These are phyloP conservation scores for Hyaloscypha variabilis DNA, from an alignment of 495 filamentous ascomycete genomes.

Conservation along the genomic window DNA sequence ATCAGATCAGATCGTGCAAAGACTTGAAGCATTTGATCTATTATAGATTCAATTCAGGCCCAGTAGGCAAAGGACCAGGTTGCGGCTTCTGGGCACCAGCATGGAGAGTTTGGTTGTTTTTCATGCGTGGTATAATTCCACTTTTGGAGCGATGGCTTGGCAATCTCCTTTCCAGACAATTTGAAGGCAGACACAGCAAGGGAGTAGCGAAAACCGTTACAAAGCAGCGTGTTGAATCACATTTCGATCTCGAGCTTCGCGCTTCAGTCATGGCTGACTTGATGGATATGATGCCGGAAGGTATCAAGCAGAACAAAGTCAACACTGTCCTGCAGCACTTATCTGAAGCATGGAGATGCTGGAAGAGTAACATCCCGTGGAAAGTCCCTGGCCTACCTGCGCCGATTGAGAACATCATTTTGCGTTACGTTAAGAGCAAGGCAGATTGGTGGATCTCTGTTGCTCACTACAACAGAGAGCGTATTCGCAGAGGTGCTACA, in stretches of 20 bases:
- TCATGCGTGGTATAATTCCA: conserved; percentile 98
- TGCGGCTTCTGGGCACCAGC: conserved; percentile 99
- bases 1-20: conserved; percentile 99
- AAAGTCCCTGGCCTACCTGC: conserved; percentile 96
- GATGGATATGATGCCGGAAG: conserved; percentile 99
- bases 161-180: conserved; percentile 94
- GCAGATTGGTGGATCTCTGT: conserved; percentile 99
- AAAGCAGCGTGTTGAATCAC: conserved; percentile 98
- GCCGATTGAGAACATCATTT: conserved; percentile 97
- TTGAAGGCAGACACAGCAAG: conserved; percentile 98
- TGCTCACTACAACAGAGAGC: conserved; percentile 96
- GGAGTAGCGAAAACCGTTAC: conserved; percentile 99
- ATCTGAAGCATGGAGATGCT: conserved; percentile 97
- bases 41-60: conserved; percentile 97
- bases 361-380: conserved; percentile 99
- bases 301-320: conserved; percentile 99
- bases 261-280: conserved; percentile 98
- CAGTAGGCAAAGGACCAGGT: conserved; percentile 96
- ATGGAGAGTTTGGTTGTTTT: conserved; percentile 99
- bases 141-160: conserved; percentile 97
- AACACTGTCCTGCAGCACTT: conserved; percentile 97
- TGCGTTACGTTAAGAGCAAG: conserved; percentile 98
- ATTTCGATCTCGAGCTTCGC: conserved; percentile 97
- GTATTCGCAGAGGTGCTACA: conserved; percentile 92
- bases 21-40: conserved; percentile 99